phyloP scores from a whole-genome alignment of 139 green algal species.

The Chlamydomonas sp. region DNA sequence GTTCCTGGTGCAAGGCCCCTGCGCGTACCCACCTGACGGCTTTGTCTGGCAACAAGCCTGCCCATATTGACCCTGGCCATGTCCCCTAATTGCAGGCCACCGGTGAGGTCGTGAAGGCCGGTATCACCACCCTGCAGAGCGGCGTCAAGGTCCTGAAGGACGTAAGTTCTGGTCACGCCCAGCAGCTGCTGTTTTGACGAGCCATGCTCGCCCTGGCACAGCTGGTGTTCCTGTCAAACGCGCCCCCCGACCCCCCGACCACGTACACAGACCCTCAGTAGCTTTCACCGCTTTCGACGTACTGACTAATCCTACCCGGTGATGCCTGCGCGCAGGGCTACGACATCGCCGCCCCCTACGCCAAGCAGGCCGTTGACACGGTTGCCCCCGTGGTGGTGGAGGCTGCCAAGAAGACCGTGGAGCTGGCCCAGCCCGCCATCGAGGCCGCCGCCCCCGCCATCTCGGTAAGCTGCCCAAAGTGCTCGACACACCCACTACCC shows the following conservation, averaged over 20 bases:
- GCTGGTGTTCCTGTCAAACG: too few species aligned
- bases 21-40: too few species aligned
- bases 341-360: conserved; percentile 67
- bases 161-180: conserved; percentile 3
- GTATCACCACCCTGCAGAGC: conserved; percentile 36
- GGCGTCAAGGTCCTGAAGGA: conserved; percentile 55
- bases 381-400: conserved; percentile 60
- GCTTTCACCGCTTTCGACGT: neutral
- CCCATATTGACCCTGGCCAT: neutral
- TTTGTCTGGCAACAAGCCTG: neutral
- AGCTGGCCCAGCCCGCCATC: conserved; percentile 63
- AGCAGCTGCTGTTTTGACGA: too few species aligned
- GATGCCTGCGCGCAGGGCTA: conserved; percentile 51
- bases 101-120: conserved; percentile 50
- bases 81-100: conserved; percentile 35
- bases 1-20: too few species aligned
- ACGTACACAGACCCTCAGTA: neutral
- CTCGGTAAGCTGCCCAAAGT: conserved; percentile 52
- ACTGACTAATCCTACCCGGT: neutral
- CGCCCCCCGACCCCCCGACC: too few species aligned
- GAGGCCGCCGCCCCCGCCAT: conserved; percentile 56
- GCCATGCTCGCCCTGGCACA: too few species aligned
- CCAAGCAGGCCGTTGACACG: conserved; percentile 61
- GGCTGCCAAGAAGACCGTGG: conserved; percentile 42
- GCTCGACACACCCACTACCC: too few species aligned